Percentiles rank a stretch among this genome's conserved stretches.
Evolutionary conservation across 768 basidiomycete species (phyloP).

Genomic region (Tephrocybe sp.): DNA sequence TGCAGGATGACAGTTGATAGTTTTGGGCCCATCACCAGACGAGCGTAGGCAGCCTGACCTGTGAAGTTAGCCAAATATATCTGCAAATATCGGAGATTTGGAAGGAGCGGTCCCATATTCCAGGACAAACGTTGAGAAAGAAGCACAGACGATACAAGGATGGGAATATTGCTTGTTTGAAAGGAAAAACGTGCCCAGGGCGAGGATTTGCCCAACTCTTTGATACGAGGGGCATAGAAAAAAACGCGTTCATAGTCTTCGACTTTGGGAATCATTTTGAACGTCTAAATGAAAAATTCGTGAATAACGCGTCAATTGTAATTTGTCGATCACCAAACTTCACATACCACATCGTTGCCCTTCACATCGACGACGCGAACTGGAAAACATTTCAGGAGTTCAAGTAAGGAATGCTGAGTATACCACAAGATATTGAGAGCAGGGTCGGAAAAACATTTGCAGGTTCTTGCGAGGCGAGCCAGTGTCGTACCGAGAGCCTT

Average conservation of each 20-base stretch:
- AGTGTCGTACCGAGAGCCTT: too few species aligned
- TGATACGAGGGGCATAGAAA: conserved; percentile 10
- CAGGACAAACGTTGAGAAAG: neutral
- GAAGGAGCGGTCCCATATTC: conserved; percentile 1
- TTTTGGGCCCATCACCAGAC: neutral
- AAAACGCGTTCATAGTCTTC: conserved; percentile 9
- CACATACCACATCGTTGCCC: neutral
- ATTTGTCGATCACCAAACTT: too few species aligned
- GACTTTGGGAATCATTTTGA: neutral
- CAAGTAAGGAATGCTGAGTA: conserved; percentile 5
- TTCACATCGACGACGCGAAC: neutral
- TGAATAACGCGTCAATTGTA: too few species aligned
- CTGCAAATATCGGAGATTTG: conserved; percentile 3
- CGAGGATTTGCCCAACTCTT: neutral
- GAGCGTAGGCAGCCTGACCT: neutral
- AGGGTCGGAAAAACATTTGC: conserved; percentile 14
- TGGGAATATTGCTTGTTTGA: neutral
- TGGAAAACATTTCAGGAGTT: conserved; percentile 8
- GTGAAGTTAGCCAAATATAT: neutral
- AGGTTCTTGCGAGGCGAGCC: conserved; percentile 12
- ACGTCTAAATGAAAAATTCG: conserved; percentile 1
- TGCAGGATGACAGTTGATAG: neutral
- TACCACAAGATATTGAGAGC: conserved; percentile 18
- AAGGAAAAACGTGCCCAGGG: neutral
- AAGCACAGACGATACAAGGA: neutral